Conservation (phyloP, 768 basidiomycete genomes). For the Lentinula edodes region DNA sequence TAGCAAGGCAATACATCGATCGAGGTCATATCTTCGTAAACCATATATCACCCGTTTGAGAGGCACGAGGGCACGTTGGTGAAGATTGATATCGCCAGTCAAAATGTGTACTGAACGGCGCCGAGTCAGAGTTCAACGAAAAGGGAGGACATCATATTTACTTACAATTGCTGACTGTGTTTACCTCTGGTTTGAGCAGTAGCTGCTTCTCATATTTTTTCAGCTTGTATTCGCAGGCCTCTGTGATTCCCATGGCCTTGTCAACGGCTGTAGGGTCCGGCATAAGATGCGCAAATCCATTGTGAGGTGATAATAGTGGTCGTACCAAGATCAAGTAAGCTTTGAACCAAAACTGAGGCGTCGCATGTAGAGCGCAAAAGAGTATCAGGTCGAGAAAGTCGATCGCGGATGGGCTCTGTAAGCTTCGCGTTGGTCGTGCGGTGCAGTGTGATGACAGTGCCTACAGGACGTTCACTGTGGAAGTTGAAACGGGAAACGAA, state of each 20-base stretch:
- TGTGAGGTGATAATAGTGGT: not conserved
- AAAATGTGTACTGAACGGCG: conserved; percentile 59
- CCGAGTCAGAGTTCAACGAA: not conserved
- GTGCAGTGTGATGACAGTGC: not conserved
- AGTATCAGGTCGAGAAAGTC: conserved; percentile 53
- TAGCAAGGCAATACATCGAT: conserved; percentile 55
- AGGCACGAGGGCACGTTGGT: conserved; percentile 70
- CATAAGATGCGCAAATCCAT: not conserved
- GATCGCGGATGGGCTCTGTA: conserved; percentile 49
- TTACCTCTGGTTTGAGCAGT: conserved; percentile 53
- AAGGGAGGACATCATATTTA: not conserved
- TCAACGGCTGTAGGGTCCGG: conserved; percentile 46
- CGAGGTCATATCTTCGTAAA: conserved; percentile 62
- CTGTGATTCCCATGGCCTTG: conserved; percentile 56
- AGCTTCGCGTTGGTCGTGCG: conserved; percentile 38
- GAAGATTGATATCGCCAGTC: conserved; percentile 67
- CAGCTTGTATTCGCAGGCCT: conserved; percentile 60
- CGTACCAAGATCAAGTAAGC: conserved; percentile 48
- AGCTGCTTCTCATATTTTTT: conserved; percentile 52
- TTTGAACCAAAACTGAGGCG: conserved; percentile 54
- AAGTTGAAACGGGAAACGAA: not conserved
- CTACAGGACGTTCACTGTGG: not conserved
- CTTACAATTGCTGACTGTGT: conserved; percentile 50
- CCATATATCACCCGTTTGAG: conserved; percentile 67
- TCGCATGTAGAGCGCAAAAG: conserved; percentile 59